Evolutionary conservation across 768 basidiomycete genomes (phyloP), one percentile per base, ranked within the genome.

Genomic region (Panaeolus papilionaceus): DNA sequence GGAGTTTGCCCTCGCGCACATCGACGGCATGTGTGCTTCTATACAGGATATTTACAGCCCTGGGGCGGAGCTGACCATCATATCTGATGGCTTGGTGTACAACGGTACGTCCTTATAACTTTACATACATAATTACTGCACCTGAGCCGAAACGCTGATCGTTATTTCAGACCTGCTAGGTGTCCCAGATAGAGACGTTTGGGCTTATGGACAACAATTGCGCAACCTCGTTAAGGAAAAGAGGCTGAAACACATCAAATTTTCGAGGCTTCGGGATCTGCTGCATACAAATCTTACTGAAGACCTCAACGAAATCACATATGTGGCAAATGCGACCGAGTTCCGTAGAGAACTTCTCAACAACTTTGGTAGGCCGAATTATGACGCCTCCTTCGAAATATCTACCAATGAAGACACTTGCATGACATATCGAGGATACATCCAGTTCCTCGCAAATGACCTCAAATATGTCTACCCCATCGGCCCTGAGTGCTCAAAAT

Each of bases 1-100:
- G 49, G 49, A 51, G 20, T 51, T 23, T 12, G 5, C 49, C 7
- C 49, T 51, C 4, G 49, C 49, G 6, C 49, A 51, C 23, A 6
- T 51, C 20, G 23, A 51, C 12, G 49, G 49, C 23, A 6, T 51
- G 8, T 51, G 49, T 28, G 49, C 49, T 6, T n/a, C 49, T 26
- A 51, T 51, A 20, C 4, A 7, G 49, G 49, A 51, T 20, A 4
- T 23, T 6, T 51, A 51, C 12, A 3, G 6, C n/a, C 49, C 49
- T 26, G 49, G 49, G 23, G 49, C 49, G 2, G 49, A 51, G 12
- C 23, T 51, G 23, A 51, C 49, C 3, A 51, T 51, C 7, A 28
- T 51, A 7, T 51, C 49, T 51, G 49, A 51, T 26, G 49, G 49
- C 7, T 28, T 51, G 49, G 49, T 51, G 7, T 51, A 51, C 49